A percentile compares a stretch with the other conserved stretches of the same genome.
Conservation (phyloP, 768 basidiomycete species). For the Psilocybe cubensis region DNA sequence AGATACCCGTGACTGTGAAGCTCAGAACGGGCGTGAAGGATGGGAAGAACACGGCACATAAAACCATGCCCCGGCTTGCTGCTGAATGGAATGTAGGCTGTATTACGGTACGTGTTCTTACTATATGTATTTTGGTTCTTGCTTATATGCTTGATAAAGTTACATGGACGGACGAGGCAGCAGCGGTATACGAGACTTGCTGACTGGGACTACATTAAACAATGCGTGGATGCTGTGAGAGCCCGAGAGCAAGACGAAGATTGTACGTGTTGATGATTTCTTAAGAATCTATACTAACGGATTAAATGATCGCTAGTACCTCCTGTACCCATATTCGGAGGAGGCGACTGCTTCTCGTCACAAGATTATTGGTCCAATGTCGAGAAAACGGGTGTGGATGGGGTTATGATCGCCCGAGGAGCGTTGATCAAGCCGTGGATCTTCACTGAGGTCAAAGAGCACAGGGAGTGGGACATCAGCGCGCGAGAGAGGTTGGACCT, state of each 20-base stretch:
- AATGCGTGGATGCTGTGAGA: conserved; percentile 83
- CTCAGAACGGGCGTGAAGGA: conserved; percentile 94
- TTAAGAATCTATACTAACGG: no score
- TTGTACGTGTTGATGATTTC: conserved; percentile 45
- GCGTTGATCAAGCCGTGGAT: conserved; percentile 97
- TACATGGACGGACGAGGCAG: conserved; percentile 95
- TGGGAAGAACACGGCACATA: conserved; percentile 84
- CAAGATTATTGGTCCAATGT: conserved; percentile 80
- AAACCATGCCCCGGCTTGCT: conserved; percentile 81
- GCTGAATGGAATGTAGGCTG: conserved; percentile 51
- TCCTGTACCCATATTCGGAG: conserved; percentile 93
- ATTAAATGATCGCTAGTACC: conserved; percentile 49
- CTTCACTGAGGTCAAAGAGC: conserved; percentile 94
- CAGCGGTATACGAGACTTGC: conserved; percentile 92
- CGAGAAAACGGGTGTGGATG: conserved; percentile 85
- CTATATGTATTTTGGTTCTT: not conserved
- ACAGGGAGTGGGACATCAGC: conserved; percentile 91
- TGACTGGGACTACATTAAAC: conserved; percentile 93
- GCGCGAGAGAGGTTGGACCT: conserved; percentile 82
- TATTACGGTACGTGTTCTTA: conserved; percentile 40
- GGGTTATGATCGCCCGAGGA: conserved; percentile 94
- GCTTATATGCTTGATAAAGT: conserved; percentile 43
- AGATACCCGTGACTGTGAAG: conserved; percentile 90
- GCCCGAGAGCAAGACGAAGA: conserved; percentile 71
- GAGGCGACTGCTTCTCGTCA: conserved; percentile 93